These are phyloP conservation scores for Dipteronia dyeriana DNA, from an alignment of 345 rosid genomes.

Conservation along the genomic window DNA sequence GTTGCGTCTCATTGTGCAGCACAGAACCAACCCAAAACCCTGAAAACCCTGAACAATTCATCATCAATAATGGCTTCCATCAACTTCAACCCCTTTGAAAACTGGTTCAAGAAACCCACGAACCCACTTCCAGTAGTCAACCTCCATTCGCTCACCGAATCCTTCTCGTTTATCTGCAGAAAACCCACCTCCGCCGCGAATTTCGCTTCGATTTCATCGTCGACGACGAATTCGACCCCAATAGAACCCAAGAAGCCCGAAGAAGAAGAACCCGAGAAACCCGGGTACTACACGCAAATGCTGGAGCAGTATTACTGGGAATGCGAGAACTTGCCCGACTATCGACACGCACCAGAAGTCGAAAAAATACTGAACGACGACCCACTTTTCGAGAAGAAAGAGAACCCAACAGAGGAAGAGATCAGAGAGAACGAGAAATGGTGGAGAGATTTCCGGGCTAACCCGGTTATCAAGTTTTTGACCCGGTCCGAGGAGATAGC, in stretches of 20 bases:
- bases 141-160: conserved; percentile 40
- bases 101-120: conserved; percentile 74
- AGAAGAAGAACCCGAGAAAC: conserved; percentile 33
- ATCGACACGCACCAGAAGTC: conserved; percentile 78
- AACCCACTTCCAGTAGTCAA: conserved; percentile 61
- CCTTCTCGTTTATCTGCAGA: conserved; percentile 34
- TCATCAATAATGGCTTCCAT: conserved; percentile 56
- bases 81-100: conserved; percentile 77
- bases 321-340: conserved; percentile 70
- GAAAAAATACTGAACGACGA: conserved; percentile 64
- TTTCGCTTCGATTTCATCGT: conserved; percentile 60
- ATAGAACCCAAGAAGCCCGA: conserved; percentile 15
- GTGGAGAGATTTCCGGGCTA: conserved; percentile 65
- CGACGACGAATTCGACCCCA: background rate
- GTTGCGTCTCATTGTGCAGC: background rate
- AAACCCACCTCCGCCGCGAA: conserved; percentile 26
- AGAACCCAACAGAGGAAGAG: conserved; percentile 69
- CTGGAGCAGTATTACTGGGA: conserved; percentile 77
- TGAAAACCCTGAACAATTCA: background rate
- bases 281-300: conserved; percentile 44
- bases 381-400: conserved; percentile 60
- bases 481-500: conserved; percentile 62
- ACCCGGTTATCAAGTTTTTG: conserved; percentile 72
- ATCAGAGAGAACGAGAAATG: conserved; percentile 64
- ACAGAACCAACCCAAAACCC: conserved; percentile 1